phyloP scores from a whole-genome alignment of 345 rosid genomes.

The Eucalyptus regnans region DNA sequence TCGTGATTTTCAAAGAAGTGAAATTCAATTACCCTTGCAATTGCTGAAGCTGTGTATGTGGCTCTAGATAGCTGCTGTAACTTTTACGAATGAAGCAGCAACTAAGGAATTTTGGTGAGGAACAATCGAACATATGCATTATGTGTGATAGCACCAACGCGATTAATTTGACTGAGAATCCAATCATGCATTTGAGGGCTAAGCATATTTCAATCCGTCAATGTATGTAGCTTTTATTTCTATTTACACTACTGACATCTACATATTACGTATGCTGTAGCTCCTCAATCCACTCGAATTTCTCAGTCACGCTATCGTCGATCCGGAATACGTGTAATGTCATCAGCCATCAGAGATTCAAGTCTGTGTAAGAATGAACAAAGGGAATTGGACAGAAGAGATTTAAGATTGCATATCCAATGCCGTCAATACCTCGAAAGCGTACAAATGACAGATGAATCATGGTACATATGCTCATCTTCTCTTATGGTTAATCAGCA shows the following conservation, averaged over 20 bases:
- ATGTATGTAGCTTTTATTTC: background rate
- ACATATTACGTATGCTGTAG: background rate
- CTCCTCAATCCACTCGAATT: background rate
- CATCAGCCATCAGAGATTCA: background rate
- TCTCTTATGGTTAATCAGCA: background rate
- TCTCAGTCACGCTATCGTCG: background rate
- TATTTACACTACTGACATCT: background rate
- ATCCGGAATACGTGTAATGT: background rate
- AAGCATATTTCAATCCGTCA: background rate
- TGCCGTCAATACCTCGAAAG: background rate
- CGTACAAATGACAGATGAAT: background rate
- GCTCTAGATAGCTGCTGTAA: background rate
- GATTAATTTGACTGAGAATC: background rate
- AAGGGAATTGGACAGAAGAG: background rate
- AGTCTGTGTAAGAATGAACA: background rate
- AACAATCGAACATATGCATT: background rate
- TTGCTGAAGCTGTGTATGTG: background rate
- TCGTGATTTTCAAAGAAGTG: background rate
- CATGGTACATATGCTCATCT: background rate
- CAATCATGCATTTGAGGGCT: background rate
- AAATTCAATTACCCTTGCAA: background rate
- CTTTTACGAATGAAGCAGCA: background rate
- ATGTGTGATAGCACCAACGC: background rate
- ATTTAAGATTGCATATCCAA: background rate
- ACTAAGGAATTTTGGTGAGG: background rate